Evolutionary conservation across 2,329 filamentous ascomycete genomes (phyloP), one percentile per base, ranked within the genome.

Genomic region (Fusarium pseudonygamai): DNA sequence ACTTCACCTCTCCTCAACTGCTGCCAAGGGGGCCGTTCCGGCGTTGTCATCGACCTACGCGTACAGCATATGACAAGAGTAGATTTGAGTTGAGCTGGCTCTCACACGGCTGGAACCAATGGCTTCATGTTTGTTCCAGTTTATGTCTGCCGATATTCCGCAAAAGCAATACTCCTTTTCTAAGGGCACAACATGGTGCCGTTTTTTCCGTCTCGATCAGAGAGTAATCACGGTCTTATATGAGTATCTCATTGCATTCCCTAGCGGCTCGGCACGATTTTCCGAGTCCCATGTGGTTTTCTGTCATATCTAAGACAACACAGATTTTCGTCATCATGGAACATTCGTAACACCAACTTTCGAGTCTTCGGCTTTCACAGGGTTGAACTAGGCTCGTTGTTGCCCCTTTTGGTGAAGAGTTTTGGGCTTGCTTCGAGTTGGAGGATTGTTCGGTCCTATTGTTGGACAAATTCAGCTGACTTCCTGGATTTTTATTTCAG

Each of bases 161-260:
- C 20, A 47, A 28, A 22, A 34, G 34, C 40, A 36, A 42, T 24
- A 20, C 34, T 11, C 20, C 13, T 64, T 57, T 52, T 26, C n/a
- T 20, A 26, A 15, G 39, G 53, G 40, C 24, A 46, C 28, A 39
- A 22, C 24, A 39, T 42, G 36, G 14, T 50, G 39, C 61, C 60
- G 63, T 39, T 47, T 59, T 52, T 52, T 42, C 62, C 53, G 53
- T 43, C 22, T 24, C 6, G 20, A 71, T 52, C 50, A 26, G 28
- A 50, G 20, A 50, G 42, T 49, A 49, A 60, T 45, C 28, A 50
- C 42, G 36, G 52, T 65, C 43, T 61, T 39, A 20, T 39, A 58
- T 39, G 39, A 32, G 30, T 49, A 74, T 73, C n/a, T 72, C 37
- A 39, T 57, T 59, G 34, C 71, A 72, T 74, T 74, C 62, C 71